These are phyloP conservation scores for Kluyveromyces dobzhanskii DNA, from an alignment of 805 yeast genomes.

Conservation along the genomic window DNA sequence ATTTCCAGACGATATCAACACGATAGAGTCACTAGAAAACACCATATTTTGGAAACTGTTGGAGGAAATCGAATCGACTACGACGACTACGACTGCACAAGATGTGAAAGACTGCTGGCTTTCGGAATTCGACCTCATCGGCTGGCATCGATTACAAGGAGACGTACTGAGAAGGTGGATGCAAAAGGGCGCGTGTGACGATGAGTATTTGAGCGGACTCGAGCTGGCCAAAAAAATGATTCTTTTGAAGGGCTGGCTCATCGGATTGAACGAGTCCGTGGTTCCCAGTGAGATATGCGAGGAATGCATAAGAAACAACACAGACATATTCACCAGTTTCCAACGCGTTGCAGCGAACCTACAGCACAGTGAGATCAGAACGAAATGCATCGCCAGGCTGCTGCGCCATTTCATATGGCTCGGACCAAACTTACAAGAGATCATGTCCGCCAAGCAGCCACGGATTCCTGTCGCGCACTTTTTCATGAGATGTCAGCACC, in stretches of 20 bases:
- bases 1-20: too few species aligned
- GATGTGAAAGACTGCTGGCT: not conserved
- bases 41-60: too few species aligned
- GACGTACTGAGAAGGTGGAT: not conserved
- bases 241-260: constrained; percentile 45
- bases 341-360: too few species aligned
- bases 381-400: not conserved
- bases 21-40: too few species aligned
- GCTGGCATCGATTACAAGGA: not conserved
- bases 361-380: too few species aligned
- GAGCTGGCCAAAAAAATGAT: not conserved
- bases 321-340: too few species aligned
- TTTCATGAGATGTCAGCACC: not conserved
- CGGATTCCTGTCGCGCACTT: not conserved
- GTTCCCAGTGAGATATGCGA: constrained; percentile 10
- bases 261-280: constrained; percentile 54
- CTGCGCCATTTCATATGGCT: not conserved
- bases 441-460: not conserved
- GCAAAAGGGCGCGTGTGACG: too few species aligned
- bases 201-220: too few species aligned
- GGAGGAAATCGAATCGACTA: too few species aligned
- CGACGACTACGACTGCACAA: too few species aligned
- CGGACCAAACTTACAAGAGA: too few species aligned
- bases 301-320: not conserved
- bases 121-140: not conserved